These are phyloP conservation scores for Lactarius indigo DNA, from an alignment of 768 basidiomycete species.

Conservation along the genomic window DNA sequence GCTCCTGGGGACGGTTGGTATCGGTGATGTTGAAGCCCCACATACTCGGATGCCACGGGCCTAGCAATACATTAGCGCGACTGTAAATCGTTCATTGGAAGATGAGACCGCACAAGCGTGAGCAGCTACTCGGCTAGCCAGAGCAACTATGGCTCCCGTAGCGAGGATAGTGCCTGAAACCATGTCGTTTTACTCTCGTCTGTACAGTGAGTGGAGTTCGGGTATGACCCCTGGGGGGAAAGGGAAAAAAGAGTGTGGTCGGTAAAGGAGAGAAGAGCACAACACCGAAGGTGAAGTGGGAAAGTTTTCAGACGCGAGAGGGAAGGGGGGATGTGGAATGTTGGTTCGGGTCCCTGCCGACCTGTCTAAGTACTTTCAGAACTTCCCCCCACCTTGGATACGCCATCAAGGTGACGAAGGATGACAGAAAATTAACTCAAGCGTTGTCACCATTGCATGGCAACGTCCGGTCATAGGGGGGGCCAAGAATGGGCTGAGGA, in stretches of 20 bases:
- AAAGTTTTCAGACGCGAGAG: neutral
- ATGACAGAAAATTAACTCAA: neutral
- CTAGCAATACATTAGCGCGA: conserved; percentile 20
- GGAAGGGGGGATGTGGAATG: neutral
- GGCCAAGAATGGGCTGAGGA: neutral
- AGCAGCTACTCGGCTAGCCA: conserved; percentile 8
- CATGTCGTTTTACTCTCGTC: neutral
- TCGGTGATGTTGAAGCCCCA: conserved; percentile 39
- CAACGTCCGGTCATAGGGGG: neutral
- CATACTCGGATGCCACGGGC: conserved; percentile 35
- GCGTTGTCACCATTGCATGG: neutral
- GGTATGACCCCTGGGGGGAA: neutral
- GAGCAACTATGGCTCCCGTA: neutral
- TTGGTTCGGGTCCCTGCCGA: neutral
- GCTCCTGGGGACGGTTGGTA: conserved; percentile 37
- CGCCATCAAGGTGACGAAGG: neutral
- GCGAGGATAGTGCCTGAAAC: neutral
- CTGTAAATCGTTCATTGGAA: neutral
- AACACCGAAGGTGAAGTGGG: neutral
- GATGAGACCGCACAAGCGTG: neutral
- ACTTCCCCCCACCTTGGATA: neutral
- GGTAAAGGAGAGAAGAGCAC: conserved; percentile 2
- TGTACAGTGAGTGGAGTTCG: neutral
- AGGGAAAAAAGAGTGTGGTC: conserved; percentile 2
- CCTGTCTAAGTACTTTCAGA: neutral